A percentile compares a stretch with the other conserved stretches of the same genome.
These are phyloP conservation scores for Heritiera fomes DNA, from an alignment of 345 rosid species.

Conservation along the genomic window DNA sequence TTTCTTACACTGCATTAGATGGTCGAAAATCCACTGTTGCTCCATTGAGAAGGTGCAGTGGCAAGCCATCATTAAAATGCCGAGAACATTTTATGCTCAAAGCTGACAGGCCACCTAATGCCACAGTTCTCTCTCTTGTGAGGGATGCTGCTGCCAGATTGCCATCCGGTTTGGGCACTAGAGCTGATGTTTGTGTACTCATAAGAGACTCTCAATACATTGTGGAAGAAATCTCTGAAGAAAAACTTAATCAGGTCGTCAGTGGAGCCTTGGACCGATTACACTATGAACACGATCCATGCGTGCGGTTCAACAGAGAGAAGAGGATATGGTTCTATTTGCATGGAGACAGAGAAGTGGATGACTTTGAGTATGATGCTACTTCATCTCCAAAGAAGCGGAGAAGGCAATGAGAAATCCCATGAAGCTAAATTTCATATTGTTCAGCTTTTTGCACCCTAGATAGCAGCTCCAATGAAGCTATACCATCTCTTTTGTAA, in stretches of 20 bases:
- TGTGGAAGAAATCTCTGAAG: constrained; percentile 42
- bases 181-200: constrained; percentile 47
- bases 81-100: constrained; percentile 50
- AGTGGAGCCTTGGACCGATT: constrained; percentile 48
- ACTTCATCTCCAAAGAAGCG: constrained; percentile 38
- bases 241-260: constrained; percentile 39
- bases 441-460: not conserved
- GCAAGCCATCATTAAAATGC: constrained; percentile 44
- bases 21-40: constrained; percentile 47
- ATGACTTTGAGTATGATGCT: constrained; percentile 46
- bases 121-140: constrained; percentile 44
- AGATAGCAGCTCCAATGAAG: not conserved
- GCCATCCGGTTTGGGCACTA: constrained; percentile 41
- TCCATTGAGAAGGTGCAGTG: constrained; percentile 45
- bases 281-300: constrained; percentile 45
- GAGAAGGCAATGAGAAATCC: constrained; percentile 23
- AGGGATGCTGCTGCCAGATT: constrained; percentile 49
- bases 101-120: constrained; percentile 46
- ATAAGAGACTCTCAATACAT: constrained; percentile 42
- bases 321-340: constrained; percentile 46
- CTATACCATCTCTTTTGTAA: not conserved
- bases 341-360: constrained; percentile 47
- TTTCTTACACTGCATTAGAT: constrained; percentile 43
- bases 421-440: not conserved
- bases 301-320: constrained; percentile 40